phyloP scores from a whole-genome alignment of 2,329 filamentous ascomycete species.

The Paracoccidioides brasiliensis region DNA sequence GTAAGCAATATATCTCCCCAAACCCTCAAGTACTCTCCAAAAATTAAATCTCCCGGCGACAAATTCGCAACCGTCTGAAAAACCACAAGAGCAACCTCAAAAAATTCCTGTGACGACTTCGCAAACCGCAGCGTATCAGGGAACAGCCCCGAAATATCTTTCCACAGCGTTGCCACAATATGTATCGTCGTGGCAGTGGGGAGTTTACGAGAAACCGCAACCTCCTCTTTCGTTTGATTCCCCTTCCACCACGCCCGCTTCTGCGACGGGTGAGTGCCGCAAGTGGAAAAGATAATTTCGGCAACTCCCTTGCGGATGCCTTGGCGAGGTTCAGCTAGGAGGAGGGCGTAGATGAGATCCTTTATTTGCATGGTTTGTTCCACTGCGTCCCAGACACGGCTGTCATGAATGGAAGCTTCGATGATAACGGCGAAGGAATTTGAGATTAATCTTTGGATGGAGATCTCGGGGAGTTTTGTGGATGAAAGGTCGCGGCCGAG shows the following conservation, averaged over 20 bases:
- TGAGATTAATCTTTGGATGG: slow-evolving; percentile 27
- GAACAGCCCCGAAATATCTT: slow-evolving; percentile 28
- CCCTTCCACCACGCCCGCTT: slow-evolving; percentile 17
- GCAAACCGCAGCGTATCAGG: slow-evolving; percentile 26
- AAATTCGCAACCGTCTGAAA: slow-evolving; percentile 31
- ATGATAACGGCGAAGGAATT: slow-evolving; percentile 36
- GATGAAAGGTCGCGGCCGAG: slow-evolving; percentile 13
- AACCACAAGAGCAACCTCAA: slow-evolving; percentile 31
- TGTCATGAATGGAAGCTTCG: slow-evolving; percentile 36
- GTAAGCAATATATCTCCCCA: slow-evolving; percentile 33
- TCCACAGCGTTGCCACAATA: slow-evolving; percentile 35
- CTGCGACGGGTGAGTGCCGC: slow-evolving; percentile 19
- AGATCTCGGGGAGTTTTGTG: slow-evolving; percentile 9
- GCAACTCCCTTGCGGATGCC: slow-evolving; percentile 26
- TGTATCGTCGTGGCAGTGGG: slow-evolving; percentile 23
- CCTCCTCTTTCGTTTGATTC: not conserved
- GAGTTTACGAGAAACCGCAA: slow-evolving; percentile 3
- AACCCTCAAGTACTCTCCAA: slow-evolving; percentile 28
- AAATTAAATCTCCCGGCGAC: slow-evolving; percentile 24
- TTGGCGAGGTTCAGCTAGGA: slow-evolving; percentile 33
- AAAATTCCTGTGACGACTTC: slow-evolving; percentile 33
- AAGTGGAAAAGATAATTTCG: slow-evolving; percentile 27
- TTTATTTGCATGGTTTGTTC: slow-evolving; percentile 26
- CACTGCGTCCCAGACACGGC: slow-evolving; percentile 33
- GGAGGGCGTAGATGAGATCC: slow-evolving; percentile 27